Percentiles rank a stretch among this genome's conserved stretches.
Conservation (phyloP, 2,329 filamentous ascomycete genomes). For the Trichoderma citrinoviride region DNA sequence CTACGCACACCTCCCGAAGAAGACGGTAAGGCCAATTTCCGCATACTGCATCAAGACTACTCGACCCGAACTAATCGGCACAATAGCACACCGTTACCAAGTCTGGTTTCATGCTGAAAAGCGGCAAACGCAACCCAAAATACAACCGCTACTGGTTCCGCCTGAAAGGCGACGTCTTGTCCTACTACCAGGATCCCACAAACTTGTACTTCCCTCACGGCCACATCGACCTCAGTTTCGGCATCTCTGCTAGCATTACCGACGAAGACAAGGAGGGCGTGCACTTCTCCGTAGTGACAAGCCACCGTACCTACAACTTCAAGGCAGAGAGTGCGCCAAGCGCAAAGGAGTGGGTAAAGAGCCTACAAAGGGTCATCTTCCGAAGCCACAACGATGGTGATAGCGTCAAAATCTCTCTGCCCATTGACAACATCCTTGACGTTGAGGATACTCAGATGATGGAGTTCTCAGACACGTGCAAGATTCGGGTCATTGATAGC, state of each 20-base stretch:
- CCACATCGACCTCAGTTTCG: slow-evolving; percentile 88
- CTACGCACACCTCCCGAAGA: slow-evolving; percentile 95
- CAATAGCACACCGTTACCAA: slow-evolving; percentile 69
- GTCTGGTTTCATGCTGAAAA: slow-evolving; percentile 84
- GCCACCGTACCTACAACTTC: slow-evolving; percentile 82
- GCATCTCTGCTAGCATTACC: slow-evolving; percentile 76
- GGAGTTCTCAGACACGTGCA: slow-evolving; percentile 90
- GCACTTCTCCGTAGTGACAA: slow-evolving; percentile 77
- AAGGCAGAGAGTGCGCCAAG: slow-evolving; percentile 82
- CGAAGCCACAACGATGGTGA: slow-evolving; percentile 94
- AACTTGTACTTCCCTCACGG: slow-evolving; percentile 90
- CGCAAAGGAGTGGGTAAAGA: slow-evolving; percentile 95
- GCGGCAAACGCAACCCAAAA: slow-evolving; percentile 80
- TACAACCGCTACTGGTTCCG: slow-evolving; percentile 93
- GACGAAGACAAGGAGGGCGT: slow-evolving; percentile 76
- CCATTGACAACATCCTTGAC: slow-evolving; percentile 84
- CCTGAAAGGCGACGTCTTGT: slow-evolving; percentile 85
- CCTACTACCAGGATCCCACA: slow-evolving; percentile 80
- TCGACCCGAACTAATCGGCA: background rate
- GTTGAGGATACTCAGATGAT: slow-evolving; percentile 89
- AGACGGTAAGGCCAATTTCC: slow-evolving; percentile 59
- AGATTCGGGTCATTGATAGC: slow-evolving; percentile 87
- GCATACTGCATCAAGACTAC: background rate
- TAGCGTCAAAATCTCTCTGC: slow-evolving; percentile 92
- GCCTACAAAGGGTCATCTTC: slow-evolving; percentile 91